These are phyloP conservation scores for Zasmidium angulare DNA, from an alignment of 2,329 filamentous ascomycete species.

Conservation along the genomic window DNA sequence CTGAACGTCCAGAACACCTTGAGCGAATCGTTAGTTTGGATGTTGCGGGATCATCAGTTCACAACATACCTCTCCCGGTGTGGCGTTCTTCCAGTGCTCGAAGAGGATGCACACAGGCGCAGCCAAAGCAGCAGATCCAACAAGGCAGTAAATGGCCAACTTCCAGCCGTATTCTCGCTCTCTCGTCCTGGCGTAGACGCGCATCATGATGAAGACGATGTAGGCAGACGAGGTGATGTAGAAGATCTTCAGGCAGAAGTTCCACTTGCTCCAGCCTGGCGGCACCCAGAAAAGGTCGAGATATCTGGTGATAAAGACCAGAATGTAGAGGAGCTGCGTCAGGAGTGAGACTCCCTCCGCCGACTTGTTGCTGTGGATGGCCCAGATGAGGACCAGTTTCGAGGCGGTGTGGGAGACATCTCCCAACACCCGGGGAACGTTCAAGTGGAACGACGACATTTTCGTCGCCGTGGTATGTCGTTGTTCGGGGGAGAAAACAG, in stretches of 20 bases:
- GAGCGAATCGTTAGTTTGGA: neutral
- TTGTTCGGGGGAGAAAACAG: neutral
- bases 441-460: constrained; percentile 23
- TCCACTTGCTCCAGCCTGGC: constrained; percentile 56
- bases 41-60: neutral
- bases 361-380: constrained; percentile 84
- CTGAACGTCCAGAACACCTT: constrained; percentile 86
- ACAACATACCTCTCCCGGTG: constrained; percentile 32
- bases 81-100: constrained; percentile 36
- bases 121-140: constrained; percentile 64
- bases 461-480: neutral
- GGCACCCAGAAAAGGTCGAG: constrained; percentile 62
- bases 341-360: constrained; percentile 90
- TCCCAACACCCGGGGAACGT: constrained; percentile 69
- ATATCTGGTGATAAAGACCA: constrained; percentile 85
- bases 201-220: constrained; percentile 84
- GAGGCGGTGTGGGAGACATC: constrained; percentile 83
- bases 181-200: constrained; percentile 79
- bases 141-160: constrained; percentile 69
- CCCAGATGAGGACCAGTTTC: constrained; percentile 86
- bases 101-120: constrained; percentile 74
- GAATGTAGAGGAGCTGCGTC: constrained; percentile 81
- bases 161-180: constrained; percentile 95
- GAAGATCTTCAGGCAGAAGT: constrained; percentile 82
- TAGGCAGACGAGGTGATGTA: constrained; percentile 84